Evolutionary conservation across 176 grass and related monocot genomes (phyloP), one percentile per base, ranked within the genome.

Genomic region (Aechmea fasciata): DNA sequence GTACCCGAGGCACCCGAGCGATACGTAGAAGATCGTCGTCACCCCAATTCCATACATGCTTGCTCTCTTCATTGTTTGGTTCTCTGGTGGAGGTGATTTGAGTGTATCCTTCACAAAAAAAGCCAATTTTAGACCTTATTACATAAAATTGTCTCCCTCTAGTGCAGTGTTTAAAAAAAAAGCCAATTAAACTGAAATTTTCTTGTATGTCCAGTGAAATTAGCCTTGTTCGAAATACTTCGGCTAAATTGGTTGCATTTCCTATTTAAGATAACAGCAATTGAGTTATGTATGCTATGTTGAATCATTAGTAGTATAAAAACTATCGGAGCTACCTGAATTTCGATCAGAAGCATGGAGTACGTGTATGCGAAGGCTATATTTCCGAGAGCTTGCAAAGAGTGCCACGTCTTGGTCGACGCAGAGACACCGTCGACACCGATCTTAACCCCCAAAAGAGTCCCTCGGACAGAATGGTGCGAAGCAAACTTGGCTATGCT

Each of bases 351-450:
- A 65, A 96, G 92, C 92, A 92, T 96, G 41, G 92, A 62, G 65
- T 89, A 96, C 47, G 92, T 96, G 89, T 96, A 96, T 0, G 92
- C 92, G 64, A 96, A 92, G 7, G 92, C 86, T 52, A 96, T 90
- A 75, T 96, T 96, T 65, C 92, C 88, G 52, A 96, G 92, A 0
- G 92, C 92, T 73, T 96, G 92, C 2, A 92, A 76, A 3, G 89
- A 76, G 59, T 87, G 82, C 92, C 92, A 96, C 1, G 70, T 68
- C 64, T 87, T 83, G 13, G 88, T 92, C 10, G 83, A 64, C 13
- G 93, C 85, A 0, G 93, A 87, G 70, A 96, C 59, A 17, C 81
- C 85, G 17, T 63, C 77, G 26, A 17, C 49, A n/a, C 78, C 85
- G 28, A 90, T 75, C 55, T 89, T 69, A 57, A 85, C 82, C 11